Percentiles rank a stretch among this genome's conserved stretches.
Evolutionary conservation across 1,284 basidiomycete genomes (phyloP).

Genomic region (Ustilago shanxiensis): DNA sequence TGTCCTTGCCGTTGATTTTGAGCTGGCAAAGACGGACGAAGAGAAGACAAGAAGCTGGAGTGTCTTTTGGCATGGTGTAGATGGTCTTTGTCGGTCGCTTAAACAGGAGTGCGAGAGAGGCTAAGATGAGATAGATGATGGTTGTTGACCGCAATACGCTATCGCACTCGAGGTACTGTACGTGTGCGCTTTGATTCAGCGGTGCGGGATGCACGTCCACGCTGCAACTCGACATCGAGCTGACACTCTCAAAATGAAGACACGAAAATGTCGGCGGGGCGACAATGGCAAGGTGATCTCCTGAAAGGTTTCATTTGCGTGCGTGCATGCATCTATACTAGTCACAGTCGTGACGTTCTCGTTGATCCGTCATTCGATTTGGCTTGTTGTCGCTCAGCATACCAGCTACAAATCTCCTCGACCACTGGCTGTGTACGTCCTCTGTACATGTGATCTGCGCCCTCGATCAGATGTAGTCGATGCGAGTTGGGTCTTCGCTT

Average conservation of each 20-base stretch:
- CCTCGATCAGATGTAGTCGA: slow-evolving; percentile 44
- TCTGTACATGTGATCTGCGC: slow-evolving; percentile 55
- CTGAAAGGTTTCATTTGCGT: not conserved
- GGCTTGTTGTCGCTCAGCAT: slow-evolving; percentile 9
- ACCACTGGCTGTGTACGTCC: slow-evolving; percentile 24
- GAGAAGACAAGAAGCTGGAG: slow-evolving; percentile 26
- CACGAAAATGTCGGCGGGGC: not conserved
- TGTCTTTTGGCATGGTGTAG: slow-evolving; percentile 26
- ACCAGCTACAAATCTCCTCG: slow-evolving; percentile 28
- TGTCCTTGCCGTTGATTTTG: slow-evolving; percentile 27
- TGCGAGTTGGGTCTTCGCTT: slow-evolving; percentile 26
- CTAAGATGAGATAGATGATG: not conserved
- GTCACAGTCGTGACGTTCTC: slow-evolving; percentile 19
- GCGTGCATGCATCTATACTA: slow-evolving; percentile 3
- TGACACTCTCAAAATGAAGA: not conserved
- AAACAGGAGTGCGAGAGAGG: not conserved
- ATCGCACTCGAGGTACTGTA: no score
- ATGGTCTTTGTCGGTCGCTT: not conserved
- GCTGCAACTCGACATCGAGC: not conserved
- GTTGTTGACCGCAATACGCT: not conserved
- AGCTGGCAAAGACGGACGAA: slow-evolving; percentile 37
- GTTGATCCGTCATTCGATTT: not conserved
- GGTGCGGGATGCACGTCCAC: not conserved
- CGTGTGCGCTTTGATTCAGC: not conserved
- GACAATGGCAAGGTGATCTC: not conserved